Percentiles rank a stretch among this genome's conserved stretches.
Evolutionary conservation across 805 yeast species (phyloP).

Genomic region (Starmerella khaoyaiensis): DNA sequence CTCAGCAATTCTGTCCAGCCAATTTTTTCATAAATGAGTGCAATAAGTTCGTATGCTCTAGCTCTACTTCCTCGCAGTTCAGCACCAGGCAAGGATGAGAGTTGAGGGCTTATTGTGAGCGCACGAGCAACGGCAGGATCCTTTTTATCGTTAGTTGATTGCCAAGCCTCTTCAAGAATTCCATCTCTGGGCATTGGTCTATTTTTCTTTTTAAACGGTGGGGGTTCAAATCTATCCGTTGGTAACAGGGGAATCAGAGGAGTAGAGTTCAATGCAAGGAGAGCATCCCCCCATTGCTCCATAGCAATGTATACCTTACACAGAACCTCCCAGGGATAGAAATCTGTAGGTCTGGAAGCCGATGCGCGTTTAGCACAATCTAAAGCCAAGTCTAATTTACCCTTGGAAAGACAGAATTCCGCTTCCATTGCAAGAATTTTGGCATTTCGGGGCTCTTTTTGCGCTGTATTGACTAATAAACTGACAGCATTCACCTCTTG

Average conservation of each 20-base stretch:
- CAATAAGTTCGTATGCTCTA: slow-evolving; percentile 55
- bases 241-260: slow-evolving; percentile 48
- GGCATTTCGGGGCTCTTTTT: slow-evolving; percentile 41
- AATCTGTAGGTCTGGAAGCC: slow-evolving; percentile 61
- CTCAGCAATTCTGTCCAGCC: slow-evolving; percentile 76
- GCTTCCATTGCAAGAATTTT: slow-evolving; percentile 50
- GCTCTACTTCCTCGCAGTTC: slow-evolving; percentile 41
- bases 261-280: slow-evolving; percentile 56
- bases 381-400: slow-evolving; percentile 43
- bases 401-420: slow-evolving; percentile 44
- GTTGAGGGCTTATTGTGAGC: slow-evolving; percentile 31
- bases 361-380: slow-evolving; percentile 48
- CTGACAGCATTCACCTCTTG: slow-evolving; percentile 39
- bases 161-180: slow-evolving; percentile 39
- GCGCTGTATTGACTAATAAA: slow-evolving; percentile 32
- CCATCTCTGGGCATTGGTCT: slow-evolving; percentile 47
- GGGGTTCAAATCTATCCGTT: slow-evolving; percentile 36
- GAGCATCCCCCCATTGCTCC: slow-evolving; percentile 46
- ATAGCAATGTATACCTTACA: slow-evolving; percentile 46
- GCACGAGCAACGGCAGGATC: slow-evolving; percentile 21
- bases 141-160: slow-evolving; percentile 23
- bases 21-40: slow-evolving; percentile 48
- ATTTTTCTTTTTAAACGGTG: slow-evolving; percentile 34
- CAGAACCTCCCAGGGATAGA: slow-evolving; percentile 55
- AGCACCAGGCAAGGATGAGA: slow-evolving; percentile 41